Evolutionary conservation across 495 filamentous ascomycete species (phyloP).

Genomic region (Xylaria acuta): DNA sequence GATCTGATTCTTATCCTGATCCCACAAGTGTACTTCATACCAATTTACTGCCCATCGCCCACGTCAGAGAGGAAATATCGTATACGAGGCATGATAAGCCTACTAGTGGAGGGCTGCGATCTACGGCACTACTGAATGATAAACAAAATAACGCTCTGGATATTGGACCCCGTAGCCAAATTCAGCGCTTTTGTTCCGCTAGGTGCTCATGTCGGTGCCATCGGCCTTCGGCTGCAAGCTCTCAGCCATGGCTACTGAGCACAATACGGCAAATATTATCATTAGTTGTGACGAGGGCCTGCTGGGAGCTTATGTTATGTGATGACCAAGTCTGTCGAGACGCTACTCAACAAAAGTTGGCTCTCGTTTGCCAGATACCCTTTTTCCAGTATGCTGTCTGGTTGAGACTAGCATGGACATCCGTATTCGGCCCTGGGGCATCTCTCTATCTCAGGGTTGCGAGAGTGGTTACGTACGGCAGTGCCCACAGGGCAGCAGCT

Average conservation of each 20-base stretch:
- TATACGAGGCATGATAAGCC: background rate
- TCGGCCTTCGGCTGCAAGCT: background rate
- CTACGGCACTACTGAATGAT: background rate
- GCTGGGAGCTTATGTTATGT: background rate
- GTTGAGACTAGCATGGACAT: background rate
- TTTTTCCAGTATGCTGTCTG: background rate
- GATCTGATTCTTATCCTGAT: background rate
- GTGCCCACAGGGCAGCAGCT: too few relatives aligned
- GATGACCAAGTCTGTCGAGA: background rate
- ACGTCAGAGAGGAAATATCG: background rate
- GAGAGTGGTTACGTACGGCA: background rate
- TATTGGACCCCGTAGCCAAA: background rate
- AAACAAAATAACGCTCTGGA: background rate
- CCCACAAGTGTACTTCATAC: background rate
- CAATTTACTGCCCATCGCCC: background rate
- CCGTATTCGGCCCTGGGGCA: background rate
- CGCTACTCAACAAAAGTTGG: background rate
- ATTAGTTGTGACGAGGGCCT: background rate
- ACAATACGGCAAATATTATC: background rate
- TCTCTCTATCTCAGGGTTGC: background rate
- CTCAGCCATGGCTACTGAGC: background rate
- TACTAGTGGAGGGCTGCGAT: background rate
- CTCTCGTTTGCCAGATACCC: background rate
- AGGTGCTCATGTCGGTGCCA: constrained; percentile 1
- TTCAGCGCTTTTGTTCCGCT: background rate